phyloP scores from a whole-genome alignment of 441 rosid species.

The Populus hybrid region DNA sequence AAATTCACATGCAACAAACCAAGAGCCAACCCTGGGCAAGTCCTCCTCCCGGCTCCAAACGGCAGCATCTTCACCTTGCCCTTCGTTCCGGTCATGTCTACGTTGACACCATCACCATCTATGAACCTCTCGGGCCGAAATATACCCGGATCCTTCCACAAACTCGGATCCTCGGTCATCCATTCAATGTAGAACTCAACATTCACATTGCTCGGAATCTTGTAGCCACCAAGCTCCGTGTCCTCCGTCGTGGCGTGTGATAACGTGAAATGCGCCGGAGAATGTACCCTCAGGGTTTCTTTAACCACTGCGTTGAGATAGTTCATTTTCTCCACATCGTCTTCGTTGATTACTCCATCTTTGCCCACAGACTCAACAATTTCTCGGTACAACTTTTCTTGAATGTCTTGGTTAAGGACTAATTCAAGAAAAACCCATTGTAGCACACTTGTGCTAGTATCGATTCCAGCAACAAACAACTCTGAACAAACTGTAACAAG shows the following conservation, averaged over 20 bases:
- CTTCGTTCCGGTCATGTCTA: slow-evolving; percentile 74
- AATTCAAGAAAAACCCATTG: slow-evolving; percentile 80
- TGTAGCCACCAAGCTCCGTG: slow-evolving; percentile 76
- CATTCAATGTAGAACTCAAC: slow-evolving; percentile 91
- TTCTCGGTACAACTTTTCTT: slow-evolving; percentile 59
- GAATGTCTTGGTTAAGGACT: slow-evolving; percentile 63
- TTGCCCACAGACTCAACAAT: slow-evolving; percentile 50
- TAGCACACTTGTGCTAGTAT: slow-evolving; percentile 74
- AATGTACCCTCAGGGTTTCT: slow-evolving; percentile 79
- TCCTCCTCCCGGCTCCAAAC: slow-evolving; percentile 90
- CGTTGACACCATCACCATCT: slow-evolving; percentile 66
- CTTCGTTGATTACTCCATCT: slow-evolving; percentile 52
- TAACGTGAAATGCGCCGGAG: slow-evolving; percentile 81
- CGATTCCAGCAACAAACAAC: slow-evolving; percentile 80
- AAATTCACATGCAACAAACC: slow-evolving; percentile 66
- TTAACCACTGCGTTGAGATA: slow-evolving; percentile 65
- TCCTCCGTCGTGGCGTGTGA: slow-evolving; percentile 69
- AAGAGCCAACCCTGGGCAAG: slow-evolving; percentile 75
- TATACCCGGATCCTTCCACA: slow-evolving; percentile 64
- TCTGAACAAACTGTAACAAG: slow-evolving; percentile 81
- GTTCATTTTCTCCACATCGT: slow-evolving; percentile 57
- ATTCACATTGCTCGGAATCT: slow-evolving; percentile 52
- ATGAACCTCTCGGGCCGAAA: slow-evolving; percentile 83
- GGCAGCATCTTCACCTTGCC: slow-evolving; percentile 73
- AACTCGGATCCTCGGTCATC: slow-evolving; percentile 72